A percentile compares a stretch with the other conserved stretches of the same genome.
Conservation (phyloP, 73 alveolate genomes). For the Uronychia binucleata region DNA sequence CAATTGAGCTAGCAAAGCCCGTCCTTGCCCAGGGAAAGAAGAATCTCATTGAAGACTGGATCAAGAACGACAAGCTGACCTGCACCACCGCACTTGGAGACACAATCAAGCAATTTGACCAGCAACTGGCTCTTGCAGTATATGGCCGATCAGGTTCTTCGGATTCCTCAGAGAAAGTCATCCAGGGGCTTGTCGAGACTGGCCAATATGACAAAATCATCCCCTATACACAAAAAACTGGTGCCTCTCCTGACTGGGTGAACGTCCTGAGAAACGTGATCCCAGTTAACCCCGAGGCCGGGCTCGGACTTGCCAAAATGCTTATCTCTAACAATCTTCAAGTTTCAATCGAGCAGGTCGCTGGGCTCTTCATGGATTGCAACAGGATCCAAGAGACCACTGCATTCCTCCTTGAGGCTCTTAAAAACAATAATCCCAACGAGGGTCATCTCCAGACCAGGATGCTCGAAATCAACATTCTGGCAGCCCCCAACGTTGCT, state of each 20-base stretch:
- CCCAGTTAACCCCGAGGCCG: constrained; percentile 89
- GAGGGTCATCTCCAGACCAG: constrained; percentile 98
- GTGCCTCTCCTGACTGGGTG: constrained; percentile 87
- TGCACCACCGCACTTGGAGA: constrained; percentile 95
- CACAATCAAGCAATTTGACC: constrained; percentile 89
- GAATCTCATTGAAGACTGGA: constrained; percentile 91
- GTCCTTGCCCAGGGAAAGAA: constrained; percentile 89
- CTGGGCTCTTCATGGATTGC: constrained; percentile 85
- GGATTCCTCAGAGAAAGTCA: constrained; percentile 86
- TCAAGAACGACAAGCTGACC: constrained; percentile 89
- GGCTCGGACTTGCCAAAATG: constrained; percentile 92
- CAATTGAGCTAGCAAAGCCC: constrained; percentile 92
- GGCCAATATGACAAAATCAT: constrained; percentile 91
- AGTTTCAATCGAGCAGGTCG: constrained; percentile 81
- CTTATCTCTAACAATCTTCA: constrained; percentile 79
- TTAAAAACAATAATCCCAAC: constrained; percentile 94
- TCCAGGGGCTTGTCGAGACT: constrained; percentile 91
- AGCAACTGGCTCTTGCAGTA: constrained; percentile 88
- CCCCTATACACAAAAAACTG: constrained; percentile 82
- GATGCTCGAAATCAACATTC: constrained; percentile 91
- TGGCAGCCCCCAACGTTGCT: constrained; percentile 96
- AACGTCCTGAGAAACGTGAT: constrained; percentile 78
- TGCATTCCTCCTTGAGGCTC: constrained; percentile 95
- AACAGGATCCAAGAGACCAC: constrained; percentile 94
- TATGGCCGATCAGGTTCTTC: constrained; percentile 84